Base-by-base conservation (phyloP, 345 rosid species). In the Boechera stricta region DNA sequence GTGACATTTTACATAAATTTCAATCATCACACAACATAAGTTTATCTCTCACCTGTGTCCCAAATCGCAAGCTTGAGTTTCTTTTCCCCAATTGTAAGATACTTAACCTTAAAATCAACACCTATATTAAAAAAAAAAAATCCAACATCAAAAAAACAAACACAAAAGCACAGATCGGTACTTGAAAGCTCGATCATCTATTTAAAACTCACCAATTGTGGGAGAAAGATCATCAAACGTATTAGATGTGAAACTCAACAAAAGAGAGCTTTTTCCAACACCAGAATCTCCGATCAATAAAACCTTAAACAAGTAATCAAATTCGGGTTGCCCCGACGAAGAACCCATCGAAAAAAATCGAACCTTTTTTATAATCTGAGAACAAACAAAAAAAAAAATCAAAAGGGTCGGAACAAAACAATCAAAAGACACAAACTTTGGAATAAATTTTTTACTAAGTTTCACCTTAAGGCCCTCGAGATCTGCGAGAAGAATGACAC, bases 41-140 rank as follows among this genome's bases (percentile, higher is more conserved):
- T 56, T 57, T 16, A 21, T 53, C n/a, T 62, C 39, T 77, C 39
- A 90, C 97, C 98, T 15, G 97, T 92, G 64, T 94, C 97, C 97
- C 98, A 94, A 76, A 94, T 94, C 6, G 97, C 98, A 76, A 94
- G 97, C 85, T 94, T 94, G 76, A 92, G 72, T 81, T 85, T 94
- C 76, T 90, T 92, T 31, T 92, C 98, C 5, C 93, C 97, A 68
- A 85, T 64, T 10, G 81, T 85, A 24, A 94, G 86, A 77, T 88
- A 84, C 82, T 94, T 94, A 33, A 92, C 90, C 89, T 94, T 92
- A 71, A 94, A 94, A 86, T 94, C 98, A 36, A 94, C 97, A 69
- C 98, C 97, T 94, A 26, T 21, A 21, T 21, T 21, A 21, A 32
- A 53, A n/a, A 29, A 16, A 13, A 57, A 38, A 55, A 41, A 54